Base-by-base conservation (phyloP, 805 yeast genomes). In the Cyberlindnera samutprakarnensis region DNA sequence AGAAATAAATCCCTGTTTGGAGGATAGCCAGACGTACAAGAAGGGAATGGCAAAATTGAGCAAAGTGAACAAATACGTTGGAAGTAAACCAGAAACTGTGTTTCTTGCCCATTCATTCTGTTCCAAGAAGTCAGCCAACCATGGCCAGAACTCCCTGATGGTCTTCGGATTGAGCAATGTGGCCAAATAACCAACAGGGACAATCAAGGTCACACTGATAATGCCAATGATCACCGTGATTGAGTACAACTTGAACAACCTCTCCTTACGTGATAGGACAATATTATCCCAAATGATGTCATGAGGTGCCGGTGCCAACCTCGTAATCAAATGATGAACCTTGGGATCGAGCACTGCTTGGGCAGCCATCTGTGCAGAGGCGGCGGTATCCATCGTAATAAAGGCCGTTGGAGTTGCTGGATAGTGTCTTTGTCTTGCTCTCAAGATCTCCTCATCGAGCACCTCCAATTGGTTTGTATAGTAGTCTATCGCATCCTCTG, bases 311-410 rank as follows among this genome's bases (percentile, higher is more conserved):
- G 97, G 97, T 0, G 97, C 97, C 35, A 87, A 61, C 25, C 72
- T 65, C 4, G 95, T 82, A 22, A 88, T 83, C 32, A 92, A 62
- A 36, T 77, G 83, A 51, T 83, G 79, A 7, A 92, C 86, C 36
- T 83, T 71, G 1, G 96, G 96, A 51, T 88, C 96, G 36, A 92
- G 56, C 0, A 90, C 88, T 0, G 96, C 92, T 54, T 92, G 98
- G 0, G 96, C 96, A 18, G 92, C 79, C 84, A 87, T 80, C 54
- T 90, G 98, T 3, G 97, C 96, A 43, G 87, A 78, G 0, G 96
- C 95, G 4, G 87, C 96, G 1, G 92, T 72, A 42, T 84, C 90
- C 95, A 90, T 83, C 0, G 97, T 92, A 7, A 90, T 75, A 56
- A 90, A 90, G 0, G 97, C 96, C 1, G 90, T 80, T 18, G 94